phyloP scores from a whole-genome alignment of 305 asterid species.

The Fraxinus greggii region DNA sequence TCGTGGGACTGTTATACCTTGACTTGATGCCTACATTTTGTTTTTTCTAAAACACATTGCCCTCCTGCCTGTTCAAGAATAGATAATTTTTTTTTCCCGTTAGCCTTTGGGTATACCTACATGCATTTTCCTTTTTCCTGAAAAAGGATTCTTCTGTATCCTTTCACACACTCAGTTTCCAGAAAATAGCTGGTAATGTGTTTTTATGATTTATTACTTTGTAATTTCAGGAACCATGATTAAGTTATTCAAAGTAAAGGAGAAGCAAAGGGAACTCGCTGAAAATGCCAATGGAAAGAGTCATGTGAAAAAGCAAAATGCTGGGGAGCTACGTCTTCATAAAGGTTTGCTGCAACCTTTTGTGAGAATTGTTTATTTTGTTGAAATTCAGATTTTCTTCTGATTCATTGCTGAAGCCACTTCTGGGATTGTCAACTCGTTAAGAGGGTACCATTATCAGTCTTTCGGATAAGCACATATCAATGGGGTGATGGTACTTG shows the following conservation, averaged over 20 bases:
- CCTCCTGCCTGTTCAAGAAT: not conserved
- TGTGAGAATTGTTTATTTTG: not conserved
- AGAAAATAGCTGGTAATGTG: not conserved
- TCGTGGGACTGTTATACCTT: not conserved
- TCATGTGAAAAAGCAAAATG: slow-evolving; percentile 30
- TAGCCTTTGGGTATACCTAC: not conserved
- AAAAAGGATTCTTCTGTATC: not conserved
- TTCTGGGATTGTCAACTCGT: not conserved
- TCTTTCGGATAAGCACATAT: not conserved
- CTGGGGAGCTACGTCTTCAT: slow-evolving; percentile 38
- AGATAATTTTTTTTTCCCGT: not conserved
- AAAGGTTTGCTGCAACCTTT: slow-evolving; percentile 26
- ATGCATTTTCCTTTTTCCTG: not conserved
- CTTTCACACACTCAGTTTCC: not conserved
- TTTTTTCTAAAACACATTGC: not conserved
- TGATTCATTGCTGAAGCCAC: not conserved
- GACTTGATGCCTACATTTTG: not conserved
- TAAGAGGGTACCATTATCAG: not conserved
- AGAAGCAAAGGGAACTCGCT: slow-evolving; percentile 29
- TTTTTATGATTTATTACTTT: not conserved
- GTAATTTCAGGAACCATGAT: slow-evolving; percentile 34
- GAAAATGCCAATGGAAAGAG: slow-evolving; percentile 24
- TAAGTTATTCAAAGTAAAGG: slow-evolving; percentile 36
- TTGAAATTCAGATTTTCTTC: not conserved
- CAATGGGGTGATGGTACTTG: too few relatives aligned